phyloP scores from a whole-genome alignment of 208 protist genomes.

The Trypanosoma conorhini region DNA sequence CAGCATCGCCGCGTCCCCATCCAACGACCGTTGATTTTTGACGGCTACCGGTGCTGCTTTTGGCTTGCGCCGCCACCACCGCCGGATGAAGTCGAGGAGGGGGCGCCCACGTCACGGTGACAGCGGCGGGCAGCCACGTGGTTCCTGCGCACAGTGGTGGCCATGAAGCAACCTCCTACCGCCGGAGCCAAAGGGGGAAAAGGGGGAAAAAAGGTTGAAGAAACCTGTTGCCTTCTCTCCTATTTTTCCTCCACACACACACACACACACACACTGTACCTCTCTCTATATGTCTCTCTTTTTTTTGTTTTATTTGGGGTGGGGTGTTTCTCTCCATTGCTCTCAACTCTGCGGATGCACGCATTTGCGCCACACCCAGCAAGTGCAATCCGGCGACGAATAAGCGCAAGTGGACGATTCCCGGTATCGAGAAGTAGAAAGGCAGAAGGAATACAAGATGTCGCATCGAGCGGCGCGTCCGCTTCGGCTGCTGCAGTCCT shows the following conservation, averaged over 20 bases:
- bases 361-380: not conserved
- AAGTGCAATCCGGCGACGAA: not conserved
- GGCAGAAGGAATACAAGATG: constrained; percentile 27
- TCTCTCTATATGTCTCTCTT: no score
- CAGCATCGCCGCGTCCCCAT: constrained; percentile 91
- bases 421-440: constrained; percentile 1
- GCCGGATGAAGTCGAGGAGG: not conserved
- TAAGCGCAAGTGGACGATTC: not conserved
- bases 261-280: no score
- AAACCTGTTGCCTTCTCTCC: not conserved
- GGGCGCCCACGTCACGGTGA: not conserved
- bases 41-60: constrained; percentile 74
- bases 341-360: not conserved
- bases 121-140: not conserved
- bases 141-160: not conserved
- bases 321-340: constrained; percentile 21
- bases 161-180: not conserved
- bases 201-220: not conserved
- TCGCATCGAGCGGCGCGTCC: constrained; percentile 46
- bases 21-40: constrained; percentile 92
- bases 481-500: constrained; percentile 50
- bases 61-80: constrained; percentile 15
- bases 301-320: constrained; percentile 16
- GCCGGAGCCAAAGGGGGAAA: not conserved
- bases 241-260: no score